Evolutionary conservation across 805 yeast species (phyloP).

Genomic region (Candida morakotiae): DNA sequence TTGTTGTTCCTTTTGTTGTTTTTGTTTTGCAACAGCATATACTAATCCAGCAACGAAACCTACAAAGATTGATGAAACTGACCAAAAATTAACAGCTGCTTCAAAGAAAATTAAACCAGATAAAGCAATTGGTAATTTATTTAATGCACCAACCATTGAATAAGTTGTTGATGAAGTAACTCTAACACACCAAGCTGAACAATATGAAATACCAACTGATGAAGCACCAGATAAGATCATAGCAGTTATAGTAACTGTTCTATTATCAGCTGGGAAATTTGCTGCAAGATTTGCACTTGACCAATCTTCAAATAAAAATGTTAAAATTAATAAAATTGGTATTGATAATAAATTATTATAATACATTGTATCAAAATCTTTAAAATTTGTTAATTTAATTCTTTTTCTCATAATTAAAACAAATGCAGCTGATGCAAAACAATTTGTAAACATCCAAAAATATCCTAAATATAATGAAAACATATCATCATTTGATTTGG

Average conservation of each 20-base stretch:
- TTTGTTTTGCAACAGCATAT: conserved; percentile 92
- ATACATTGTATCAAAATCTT: conserved; percentile 97
- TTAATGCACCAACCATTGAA: conserved; percentile 98
- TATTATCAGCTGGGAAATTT: conserved; percentile 75
- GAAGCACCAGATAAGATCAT: conserved; percentile 93
- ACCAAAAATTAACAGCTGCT: conserved; percentile 90
- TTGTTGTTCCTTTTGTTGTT: conserved; percentile 56
- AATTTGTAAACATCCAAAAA: conserved; percentile 95
- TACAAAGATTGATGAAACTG: conserved; percentile 82
- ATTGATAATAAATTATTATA: conserved; percentile 93
- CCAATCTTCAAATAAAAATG: conserved; percentile 91
- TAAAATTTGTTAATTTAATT: conserved; percentile 93
- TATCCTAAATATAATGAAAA: conserved; percentile 66
- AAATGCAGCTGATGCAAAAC: conserved; percentile 89
- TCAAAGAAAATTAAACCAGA: conserved; percentile 94
- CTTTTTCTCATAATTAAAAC: conserved; percentile 96
- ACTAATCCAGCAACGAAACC: conserved; percentile 96
- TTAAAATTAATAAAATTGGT: conserved; percentile 76
- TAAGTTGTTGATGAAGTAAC: conserved; percentile 98
- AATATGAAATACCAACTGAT: conserved; percentile 95
- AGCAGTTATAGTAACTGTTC: conserved; percentile 66
- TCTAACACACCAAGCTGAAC: conserved; percentile 99
- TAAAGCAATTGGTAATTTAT: conserved; percentile 95
- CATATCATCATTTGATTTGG: conserved; percentile 33
- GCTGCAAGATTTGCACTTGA: conserved; percentile 65